Evolutionary conservation across 164 flowering plant genomes (phyloP).

Genomic region (Liriodendron chinense): DNA sequence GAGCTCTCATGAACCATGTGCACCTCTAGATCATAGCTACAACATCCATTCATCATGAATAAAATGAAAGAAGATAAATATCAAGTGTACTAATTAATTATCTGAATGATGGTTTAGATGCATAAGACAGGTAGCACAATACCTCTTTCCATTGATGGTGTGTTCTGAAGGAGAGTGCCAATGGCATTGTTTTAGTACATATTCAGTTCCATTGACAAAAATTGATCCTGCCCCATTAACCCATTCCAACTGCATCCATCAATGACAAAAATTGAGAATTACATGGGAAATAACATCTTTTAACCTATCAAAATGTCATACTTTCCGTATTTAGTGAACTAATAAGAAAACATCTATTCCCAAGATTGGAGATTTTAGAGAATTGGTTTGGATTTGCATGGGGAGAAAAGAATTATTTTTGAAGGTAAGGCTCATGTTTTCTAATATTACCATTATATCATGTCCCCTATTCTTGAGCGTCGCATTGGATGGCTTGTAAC

Average conservation of each 20-base stretch:
- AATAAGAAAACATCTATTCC: neutral
- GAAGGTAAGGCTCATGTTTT: too few species aligned
- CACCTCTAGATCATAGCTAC: constrained; percentile 30
- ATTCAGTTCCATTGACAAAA: constrained; percentile 33
- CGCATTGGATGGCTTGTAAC: constrained; percentile 43
- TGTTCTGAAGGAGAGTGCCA: constrained; percentile 68
- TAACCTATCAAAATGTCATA: too few species aligned
- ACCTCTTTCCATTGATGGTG: constrained; percentile 43
- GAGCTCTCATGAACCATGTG: constrained; percentile 52
- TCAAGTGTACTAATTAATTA: neutral
- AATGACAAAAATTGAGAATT: neutral
- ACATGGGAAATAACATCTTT: too few species aligned
- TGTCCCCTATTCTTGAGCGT: constrained; percentile 48
- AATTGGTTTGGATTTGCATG: too few species aligned
- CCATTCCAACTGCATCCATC: constrained; percentile 36
- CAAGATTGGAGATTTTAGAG: too few species aligned
- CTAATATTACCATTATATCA: constrained; percentile 41
- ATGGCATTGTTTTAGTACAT: constrained; percentile 37
- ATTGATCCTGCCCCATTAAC: constrained; percentile 33
- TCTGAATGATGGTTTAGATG: neutral
- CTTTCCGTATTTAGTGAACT: too few species aligned
- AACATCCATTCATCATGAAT: neutral
- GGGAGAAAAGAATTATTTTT: too few species aligned
- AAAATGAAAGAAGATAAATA: too few species aligned
- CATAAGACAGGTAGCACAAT: neutral